Conservation (phyloP, 139 green algal genomes). For the Mesotaenium endlicherianum region DNA sequence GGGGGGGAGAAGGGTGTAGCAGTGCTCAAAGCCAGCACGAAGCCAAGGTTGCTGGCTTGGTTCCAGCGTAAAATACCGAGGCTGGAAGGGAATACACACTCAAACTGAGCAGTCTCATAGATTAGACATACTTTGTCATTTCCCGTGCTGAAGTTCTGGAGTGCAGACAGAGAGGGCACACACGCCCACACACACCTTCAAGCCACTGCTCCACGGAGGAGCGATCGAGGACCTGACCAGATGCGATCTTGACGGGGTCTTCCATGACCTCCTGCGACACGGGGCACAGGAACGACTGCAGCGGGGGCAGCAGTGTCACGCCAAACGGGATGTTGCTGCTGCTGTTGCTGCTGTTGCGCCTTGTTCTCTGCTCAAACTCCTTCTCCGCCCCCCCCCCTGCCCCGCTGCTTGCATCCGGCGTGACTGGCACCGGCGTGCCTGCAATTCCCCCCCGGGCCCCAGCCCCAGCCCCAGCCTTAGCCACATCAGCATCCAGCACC, state of each 20-base stretch:
- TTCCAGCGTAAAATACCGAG: not conserved
- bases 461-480: not conserved
- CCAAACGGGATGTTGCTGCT: not conserved
- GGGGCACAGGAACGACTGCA: conserved; percentile 18
- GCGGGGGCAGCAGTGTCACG: conserved; percentile 1
- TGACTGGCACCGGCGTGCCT: not conserved
- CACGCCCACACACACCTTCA: conserved; percentile 6
- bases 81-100: not conserved
- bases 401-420: not conserved
- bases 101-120: not conserved
- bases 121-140: not conserved
- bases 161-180: not conserved
- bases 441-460: not conserved
- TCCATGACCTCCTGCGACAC: conserved; percentile 26
- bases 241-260: conserved; percentile 1
- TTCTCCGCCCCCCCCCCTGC: not conserved
- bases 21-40: not conserved
- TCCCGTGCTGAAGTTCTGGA: not conserved
- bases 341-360: not conserved
- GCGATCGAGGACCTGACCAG: conserved; percentile 14
- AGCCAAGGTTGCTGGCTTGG: not conserved
- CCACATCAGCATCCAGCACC: too few species aligned
- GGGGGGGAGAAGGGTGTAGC: not conserved
- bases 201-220: conserved; percentile 18
- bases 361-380: not conserved